Percentiles rank a stretch among this genome's conserved stretches.
Conservation (phyloP, 1,139 yeast species). For the Pichia sp. region DNA sequence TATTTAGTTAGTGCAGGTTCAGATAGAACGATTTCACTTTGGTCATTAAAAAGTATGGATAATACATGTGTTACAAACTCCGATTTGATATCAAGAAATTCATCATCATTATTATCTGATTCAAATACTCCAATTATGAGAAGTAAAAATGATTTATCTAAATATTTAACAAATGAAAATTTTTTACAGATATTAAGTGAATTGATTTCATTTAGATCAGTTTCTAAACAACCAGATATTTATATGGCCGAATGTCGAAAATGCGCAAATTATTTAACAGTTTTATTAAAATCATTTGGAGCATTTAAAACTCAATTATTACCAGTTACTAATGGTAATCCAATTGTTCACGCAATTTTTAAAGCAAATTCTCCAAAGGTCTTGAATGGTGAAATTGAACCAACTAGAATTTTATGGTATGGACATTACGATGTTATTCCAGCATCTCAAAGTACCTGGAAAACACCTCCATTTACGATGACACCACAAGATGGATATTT, state of each 20-base stretch:
- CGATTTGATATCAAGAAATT: background rate
- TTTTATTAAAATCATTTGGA: conserved; percentile 62
- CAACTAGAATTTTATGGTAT: conserved; percentile 63
- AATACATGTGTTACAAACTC: conserved; percentile 6
- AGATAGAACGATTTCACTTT: conserved; percentile 52
- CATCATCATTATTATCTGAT: conserved; percentile 30
- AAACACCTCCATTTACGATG: conserved; percentile 69
- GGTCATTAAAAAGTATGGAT: conserved; percentile 40
- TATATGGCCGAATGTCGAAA: conserved; percentile 76
- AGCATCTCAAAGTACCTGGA: conserved; percentile 61
- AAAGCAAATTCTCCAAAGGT: conserved; percentile 32
- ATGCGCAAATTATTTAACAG: conserved; percentile 73
- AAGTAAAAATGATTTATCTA: background rate
- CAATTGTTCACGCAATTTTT: conserved; percentile 75
- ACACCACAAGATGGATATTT: conserved; percentile 78
- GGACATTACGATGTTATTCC: conserved; percentile 94
- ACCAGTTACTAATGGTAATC: conserved; percentile 73
- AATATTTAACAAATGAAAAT: conserved; percentile 41
- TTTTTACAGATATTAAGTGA: conserved; percentile 57
- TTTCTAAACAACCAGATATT: conserved; percentile 62
- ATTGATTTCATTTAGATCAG: conserved; percentile 66
- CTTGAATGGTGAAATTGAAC: conserved; percentile 1
- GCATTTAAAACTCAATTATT: conserved; percentile 61
- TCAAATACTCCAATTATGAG: background rate
- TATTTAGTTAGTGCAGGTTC: conserved; percentile 51